Evolutionary conservation across 169 alveolate genomes (phyloP), one percentile per base, ranked within the genome.

Genomic region (Plasmodium blacklocki): DNA sequence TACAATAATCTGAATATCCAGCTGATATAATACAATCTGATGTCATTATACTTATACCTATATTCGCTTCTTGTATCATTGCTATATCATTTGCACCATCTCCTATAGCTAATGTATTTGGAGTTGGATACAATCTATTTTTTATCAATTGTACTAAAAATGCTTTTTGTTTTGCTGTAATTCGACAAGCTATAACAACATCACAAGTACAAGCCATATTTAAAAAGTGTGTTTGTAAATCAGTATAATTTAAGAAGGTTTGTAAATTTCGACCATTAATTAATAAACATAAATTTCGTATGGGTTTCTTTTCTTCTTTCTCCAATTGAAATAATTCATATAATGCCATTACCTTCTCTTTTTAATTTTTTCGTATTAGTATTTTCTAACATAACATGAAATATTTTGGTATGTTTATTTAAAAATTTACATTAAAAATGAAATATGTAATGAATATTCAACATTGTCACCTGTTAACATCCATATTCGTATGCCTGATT

Each of bases 401-500:
- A 86, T 70, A 86, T 86, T 54, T 94, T 93, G 21, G 96, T 92
- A 73, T 76, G 86, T 19, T 88, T 62, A 56, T 88, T 78, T 63
- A 94, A 72, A 74, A 94, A 68, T 66, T 94, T 94, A 7, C 94
- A 92, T 39, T n/a, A 94, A 93, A 76, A 94, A 95, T 71, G 95
- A 94, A 11, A 98, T 97, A 92, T 98, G 98, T 80, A 97, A 96
- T 2, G 99, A 99, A n/a, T 99, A 98, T 93, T 99, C 99, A 21
- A 98, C 98, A 93, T 99, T 99, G 94, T 99, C 99, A 14, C 99
- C 99, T 12, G 99, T 99, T 26, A 99, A 96, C 99, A 99, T 98
- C 99, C 99, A 98, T 2, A 98, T 95, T 92, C 97, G 96, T 39
- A 98, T 97, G 45, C 99, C 99, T 15, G 99, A 99, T 74, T 97